A percentile compares a stretch with the other conserved stretches of the same genome.
Evolutionary conservation across 495 filamentous ascomycete genomes (phyloP).

Genomic region (Penicillium daleae): DNA sequence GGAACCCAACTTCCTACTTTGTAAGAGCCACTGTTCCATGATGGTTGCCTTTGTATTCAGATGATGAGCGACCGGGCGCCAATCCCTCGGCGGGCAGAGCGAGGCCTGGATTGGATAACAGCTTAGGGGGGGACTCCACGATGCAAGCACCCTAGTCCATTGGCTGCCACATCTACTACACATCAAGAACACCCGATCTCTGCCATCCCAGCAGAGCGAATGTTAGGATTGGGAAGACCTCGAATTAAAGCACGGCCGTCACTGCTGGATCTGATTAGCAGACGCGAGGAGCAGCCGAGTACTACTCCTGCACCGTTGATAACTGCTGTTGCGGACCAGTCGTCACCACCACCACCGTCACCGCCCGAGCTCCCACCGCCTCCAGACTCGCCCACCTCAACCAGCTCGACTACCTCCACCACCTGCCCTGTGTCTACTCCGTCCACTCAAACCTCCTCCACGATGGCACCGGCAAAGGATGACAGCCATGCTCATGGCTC

Average conservation of each 20-base stretch:
- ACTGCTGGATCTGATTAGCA: conserved; percentile 69
- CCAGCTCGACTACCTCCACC: conserved; percentile 46
- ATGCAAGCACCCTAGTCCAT: conserved; percentile 14
- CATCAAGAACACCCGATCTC: conserved; percentile 2
- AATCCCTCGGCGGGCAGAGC: conserved; percentile 15
- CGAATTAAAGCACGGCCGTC: conserved; percentile 72
- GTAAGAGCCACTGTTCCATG: background rate
- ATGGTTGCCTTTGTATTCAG: background rate
- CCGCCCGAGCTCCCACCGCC: conserved; percentile 56
- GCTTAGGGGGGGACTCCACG: conserved; percentile 26
- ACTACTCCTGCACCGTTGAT: background rate
- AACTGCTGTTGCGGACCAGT: conserved; percentile 13
- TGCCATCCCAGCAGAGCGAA: conserved; percentile 30
- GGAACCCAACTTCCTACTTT: background rate
- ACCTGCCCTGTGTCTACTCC: conserved; percentile 39
- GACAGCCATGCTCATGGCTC: conserved; percentile 59
- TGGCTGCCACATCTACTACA: background rate
- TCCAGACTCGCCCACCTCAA: conserved; percentile 53
- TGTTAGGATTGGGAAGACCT: conserved; percentile 63
- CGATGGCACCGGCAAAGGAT: conserved; percentile 59
- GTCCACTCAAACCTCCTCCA: conserved; percentile 47
- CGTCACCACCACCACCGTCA: conserved; percentile 37
- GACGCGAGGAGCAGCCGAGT: conserved; percentile 28
- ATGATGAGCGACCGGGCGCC: conserved; percentile 19
- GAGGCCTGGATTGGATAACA: conserved; percentile 25